Conservation (phyloP, 495 filamentous ascomycete genomes). For the Lepraria neglecta region DNA sequence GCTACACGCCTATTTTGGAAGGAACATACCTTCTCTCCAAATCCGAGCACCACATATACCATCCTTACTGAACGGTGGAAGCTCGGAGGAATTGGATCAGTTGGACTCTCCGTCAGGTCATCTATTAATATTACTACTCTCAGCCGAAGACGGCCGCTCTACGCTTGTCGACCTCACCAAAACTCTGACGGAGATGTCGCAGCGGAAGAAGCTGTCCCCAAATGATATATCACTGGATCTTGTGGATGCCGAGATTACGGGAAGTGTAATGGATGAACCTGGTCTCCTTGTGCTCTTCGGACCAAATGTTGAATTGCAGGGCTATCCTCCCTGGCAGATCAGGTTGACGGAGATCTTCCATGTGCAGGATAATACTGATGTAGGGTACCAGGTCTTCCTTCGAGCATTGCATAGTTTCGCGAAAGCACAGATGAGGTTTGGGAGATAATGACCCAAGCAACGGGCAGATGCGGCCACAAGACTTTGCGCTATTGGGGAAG, state of each 20-base stretch:
- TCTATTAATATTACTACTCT: constrained; percentile 78
- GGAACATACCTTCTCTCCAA: constrained; percentile 56
- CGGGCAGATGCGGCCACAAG: too few relatives aligned
- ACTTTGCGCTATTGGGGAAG: not conserved
- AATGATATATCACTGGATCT: constrained; percentile 77
- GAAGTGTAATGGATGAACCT: constrained; percentile 70
- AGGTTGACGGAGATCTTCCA: constrained; percentile 88
- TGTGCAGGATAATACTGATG: constrained; percentile 46
- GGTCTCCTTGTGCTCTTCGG: constrained; percentile 85
- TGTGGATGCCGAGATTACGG: constrained; percentile 80
- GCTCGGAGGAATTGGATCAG: constrained; percentile 10
- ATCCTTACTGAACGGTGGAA: constrained; percentile 41
- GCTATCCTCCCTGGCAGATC: constrained; percentile 95
- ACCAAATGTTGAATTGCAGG: constrained; percentile 70
- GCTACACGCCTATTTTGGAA: constrained; percentile 76
- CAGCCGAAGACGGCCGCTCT: constrained; percentile 80
- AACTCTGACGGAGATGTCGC: constrained; percentile 89
- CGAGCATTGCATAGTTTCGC: constrained; percentile 75
- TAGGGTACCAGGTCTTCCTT: constrained; percentile 92
- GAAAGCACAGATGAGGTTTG: constrained; percentile 81
- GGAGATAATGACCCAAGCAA: constrained; percentile 46
- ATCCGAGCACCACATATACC: constrained; percentile 71
- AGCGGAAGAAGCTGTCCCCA: constrained; percentile 71
- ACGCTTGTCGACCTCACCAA: constrained; percentile 93
- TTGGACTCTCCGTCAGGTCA: constrained; percentile 33